Conservation (phyloP, 1,284 basidiomycete species). For the Macrocybe sp. region DNA sequence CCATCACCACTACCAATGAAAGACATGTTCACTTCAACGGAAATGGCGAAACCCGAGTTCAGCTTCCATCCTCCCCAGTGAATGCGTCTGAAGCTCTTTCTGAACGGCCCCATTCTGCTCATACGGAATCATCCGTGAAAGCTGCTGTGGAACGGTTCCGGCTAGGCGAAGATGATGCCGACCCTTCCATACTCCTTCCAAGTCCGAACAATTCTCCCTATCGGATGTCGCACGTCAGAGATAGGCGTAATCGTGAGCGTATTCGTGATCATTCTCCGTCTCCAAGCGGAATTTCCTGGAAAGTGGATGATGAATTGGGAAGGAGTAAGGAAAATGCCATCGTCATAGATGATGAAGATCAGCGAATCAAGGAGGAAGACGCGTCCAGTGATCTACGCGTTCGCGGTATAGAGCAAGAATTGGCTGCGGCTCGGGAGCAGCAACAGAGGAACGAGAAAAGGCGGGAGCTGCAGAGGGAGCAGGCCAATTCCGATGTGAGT, state of each 20-base stretch:
- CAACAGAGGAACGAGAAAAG: conserved; percentile 40
- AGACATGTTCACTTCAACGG: conserved; percentile 27
- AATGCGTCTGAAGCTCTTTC: conserved; percentile 18
- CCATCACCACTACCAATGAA: conserved; percentile 8
- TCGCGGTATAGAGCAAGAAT: conserved; percentile 54
- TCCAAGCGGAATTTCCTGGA: neutral
- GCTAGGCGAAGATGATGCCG: conserved; percentile 27
- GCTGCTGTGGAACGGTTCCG: conserved; percentile 40
- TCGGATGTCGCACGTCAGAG: conserved; percentile 5
- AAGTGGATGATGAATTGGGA: no score
- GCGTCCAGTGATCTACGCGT: conserved; percentile 43
- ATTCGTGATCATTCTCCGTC: conserved; percentile 8
- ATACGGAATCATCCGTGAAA: conserved; percentile 31
- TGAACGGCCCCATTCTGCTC: conserved; percentile 14
- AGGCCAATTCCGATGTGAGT: no score
- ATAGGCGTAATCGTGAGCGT: neutral
- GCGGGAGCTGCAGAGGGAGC: conserved; percentile 25
- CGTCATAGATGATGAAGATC: conserved; percentile 13
- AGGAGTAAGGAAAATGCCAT: no score
- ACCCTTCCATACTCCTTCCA: conserved; percentile 37
- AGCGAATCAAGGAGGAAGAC: conserved; percentile 27
- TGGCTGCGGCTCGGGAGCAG: conserved; percentile 47
- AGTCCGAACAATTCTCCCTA: conserved; percentile 25
- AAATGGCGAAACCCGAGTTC: neutral
- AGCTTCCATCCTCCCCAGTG: conserved; percentile 5